Base-by-base conservation (phyloP, 2,329 filamentous ascomycete genomes). In the Teratosphaeria gauchensis region DNA sequence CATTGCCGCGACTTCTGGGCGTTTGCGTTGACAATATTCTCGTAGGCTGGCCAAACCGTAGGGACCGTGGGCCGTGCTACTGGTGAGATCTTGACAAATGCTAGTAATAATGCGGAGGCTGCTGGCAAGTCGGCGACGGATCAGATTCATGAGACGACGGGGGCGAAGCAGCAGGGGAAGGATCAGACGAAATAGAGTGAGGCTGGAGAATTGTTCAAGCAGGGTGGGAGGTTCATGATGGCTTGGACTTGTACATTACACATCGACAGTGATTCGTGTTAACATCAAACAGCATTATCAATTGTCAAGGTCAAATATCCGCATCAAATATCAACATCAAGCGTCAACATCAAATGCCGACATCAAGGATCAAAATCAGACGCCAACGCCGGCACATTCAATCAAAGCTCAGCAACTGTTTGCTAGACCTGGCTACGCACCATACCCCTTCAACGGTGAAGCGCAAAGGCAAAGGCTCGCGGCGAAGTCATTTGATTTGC, bases 71-170 rank as follows among this genome's bases (percentile, higher is more conserved):
- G 56, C 4, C n/a, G 56, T 5, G 56, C 35, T 6, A 11, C 42
- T n/a, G 56, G 56, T 1, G 35, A 58, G 51, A 33, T 28, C 9
- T 32, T 58, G 38, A 58, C 56, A n/a, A 46, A 48, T 46, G 51
- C 33, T 51, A 19, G 51, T 7, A 58, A 54, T 33, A 48, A 19
- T 12, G 35, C 56, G 2, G 56, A 58, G 35, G 33, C 33, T 8
- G 31, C 51, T 11, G 35, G 24, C 32, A 58, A 54, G 51, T 28
- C 33, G n/a, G 33, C 56, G 16, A 48, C 51, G 24, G 56, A 58
- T 9, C 56, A 58, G 52, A 54, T 58, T 24, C 46, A 58, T 54
- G 56, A 58, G 56, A 38, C 56, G 38, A 58, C 56, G n/a, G 56
- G 56, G 9, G 56, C 56, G 16, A 58, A 58, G 56, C 30, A 38